phyloP scores from a whole-genome alignment of 768 basidiomycete genomes.

The Dentipellis sp. region DNA sequence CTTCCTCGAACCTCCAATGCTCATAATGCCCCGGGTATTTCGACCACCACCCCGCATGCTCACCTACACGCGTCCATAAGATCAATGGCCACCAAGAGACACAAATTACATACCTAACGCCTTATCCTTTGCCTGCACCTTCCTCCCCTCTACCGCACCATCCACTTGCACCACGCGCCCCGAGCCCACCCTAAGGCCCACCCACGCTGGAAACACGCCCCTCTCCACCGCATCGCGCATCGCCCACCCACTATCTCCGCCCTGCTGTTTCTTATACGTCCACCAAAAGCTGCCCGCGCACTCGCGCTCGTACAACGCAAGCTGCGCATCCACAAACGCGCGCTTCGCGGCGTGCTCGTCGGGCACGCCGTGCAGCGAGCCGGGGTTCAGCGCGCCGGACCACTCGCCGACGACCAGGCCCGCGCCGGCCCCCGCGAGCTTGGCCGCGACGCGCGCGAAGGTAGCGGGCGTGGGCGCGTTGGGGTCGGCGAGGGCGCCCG shows the following conservation, averaged over 20 bases:
- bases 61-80: constrained; percentile 15
- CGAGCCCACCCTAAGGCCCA: constrained; percentile 12
- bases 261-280: constrained; percentile 67
- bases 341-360: constrained; percentile 33
- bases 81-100: not conserved
- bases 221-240: constrained; percentile 53
- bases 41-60: constrained; percentile 36
- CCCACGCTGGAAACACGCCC: constrained; percentile 46
- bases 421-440: constrained; percentile 32
- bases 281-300: constrained; percentile 80
- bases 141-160: constrained; percentile 32
- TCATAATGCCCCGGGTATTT: constrained; percentile 49
- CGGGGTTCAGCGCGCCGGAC: constrained; percentile 66
- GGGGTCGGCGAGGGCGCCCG: constrained; percentile 33
- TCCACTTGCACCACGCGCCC: constrained; percentile 6
- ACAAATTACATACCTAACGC: constrained; percentile 19
- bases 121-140: constrained; percentile 17
- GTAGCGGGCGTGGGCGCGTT: constrained; percentile 30
- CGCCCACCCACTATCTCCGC: constrained; percentile 69
- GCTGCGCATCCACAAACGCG: constrained; percentile 52
- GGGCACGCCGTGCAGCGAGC: constrained; percentile 40
- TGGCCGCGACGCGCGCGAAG: constrained; percentile 26
- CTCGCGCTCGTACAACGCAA: constrained; percentile 49
- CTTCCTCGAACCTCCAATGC: constrained; percentile 58
- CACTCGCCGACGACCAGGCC: constrained; percentile 69